Conservation (phyloP, 331 rosid genomes). For the Cucumis variabilis region DNA sequence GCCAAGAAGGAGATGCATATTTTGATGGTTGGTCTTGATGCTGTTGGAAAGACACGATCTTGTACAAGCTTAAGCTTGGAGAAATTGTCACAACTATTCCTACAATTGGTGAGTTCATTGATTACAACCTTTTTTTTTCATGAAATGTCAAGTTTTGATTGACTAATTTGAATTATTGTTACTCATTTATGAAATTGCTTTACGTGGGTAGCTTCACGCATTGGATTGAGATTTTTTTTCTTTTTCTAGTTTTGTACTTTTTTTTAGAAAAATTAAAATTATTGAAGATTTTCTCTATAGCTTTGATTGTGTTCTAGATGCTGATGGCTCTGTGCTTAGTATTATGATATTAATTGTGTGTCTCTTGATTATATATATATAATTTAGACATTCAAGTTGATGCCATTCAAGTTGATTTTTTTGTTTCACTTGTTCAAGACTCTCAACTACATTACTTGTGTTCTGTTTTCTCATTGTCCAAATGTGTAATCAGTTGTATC, state of each 20-base stretch:
- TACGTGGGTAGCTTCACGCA: too few relatives aligned
- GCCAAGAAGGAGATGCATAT: slow-evolving; percentile 96
- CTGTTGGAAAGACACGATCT: slow-evolving; percentile 94
- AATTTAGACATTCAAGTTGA: too few relatives aligned
- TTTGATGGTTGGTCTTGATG: slow-evolving; percentile 98
- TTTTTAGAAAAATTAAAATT: too few relatives aligned
- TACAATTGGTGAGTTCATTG: slow-evolving; percentile 71
- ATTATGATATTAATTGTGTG: background rate
- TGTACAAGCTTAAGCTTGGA: slow-evolving; percentile 96
- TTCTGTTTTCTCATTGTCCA: too few relatives aligned
- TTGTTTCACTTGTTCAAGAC: too few relatives aligned
- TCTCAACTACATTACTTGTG: too few relatives aligned
- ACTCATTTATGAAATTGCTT: too few relatives aligned
- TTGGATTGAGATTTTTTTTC: too few relatives aligned
- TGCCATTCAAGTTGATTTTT: too few relatives aligned
- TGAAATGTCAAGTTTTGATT: background rate
- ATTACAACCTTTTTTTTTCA: background rate
- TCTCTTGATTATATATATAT: too few relatives aligned
- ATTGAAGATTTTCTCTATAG: background rate
- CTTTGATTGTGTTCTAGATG: background rate
- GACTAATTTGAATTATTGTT: background rate
- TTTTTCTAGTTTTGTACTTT: too few relatives aligned
- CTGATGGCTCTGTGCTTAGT: background rate
- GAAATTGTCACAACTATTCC: slow-evolving; percentile 98
- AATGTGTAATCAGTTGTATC: too few relatives aligned